These are phyloP conservation scores for Purshia tridentata DNA, from an alignment of 306 rosid species.

Conservation along the genomic window DNA sequence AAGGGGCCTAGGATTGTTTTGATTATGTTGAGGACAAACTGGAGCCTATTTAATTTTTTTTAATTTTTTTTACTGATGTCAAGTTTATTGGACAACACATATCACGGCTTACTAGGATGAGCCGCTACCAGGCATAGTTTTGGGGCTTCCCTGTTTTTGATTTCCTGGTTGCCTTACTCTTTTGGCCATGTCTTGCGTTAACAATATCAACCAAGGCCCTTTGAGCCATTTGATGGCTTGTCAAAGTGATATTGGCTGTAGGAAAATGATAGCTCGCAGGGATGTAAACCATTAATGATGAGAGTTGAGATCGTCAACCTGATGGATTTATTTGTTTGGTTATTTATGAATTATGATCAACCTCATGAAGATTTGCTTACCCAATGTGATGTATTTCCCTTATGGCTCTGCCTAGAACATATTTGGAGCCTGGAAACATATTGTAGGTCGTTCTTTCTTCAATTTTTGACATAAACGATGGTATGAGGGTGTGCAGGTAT, in stretches of 20 bases:
- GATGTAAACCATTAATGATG: background rate
- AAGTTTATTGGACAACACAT: background rate
- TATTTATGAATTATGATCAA: background rate
- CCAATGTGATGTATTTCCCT: background rate
- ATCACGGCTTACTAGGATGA: background rate
- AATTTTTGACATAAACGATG: too few relatives aligned
- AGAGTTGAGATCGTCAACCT: background rate
- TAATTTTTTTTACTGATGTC: background rate
- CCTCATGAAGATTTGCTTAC: background rate
- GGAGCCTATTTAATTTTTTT: background rate
- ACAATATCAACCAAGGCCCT: background rate
- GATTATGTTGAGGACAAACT: background rate
- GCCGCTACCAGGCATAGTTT: constrained; percentile 1
- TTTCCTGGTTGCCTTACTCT: background rate
- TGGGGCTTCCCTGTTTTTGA: background rate
- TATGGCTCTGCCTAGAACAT: background rate
- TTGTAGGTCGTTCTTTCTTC: too few relatives aligned
- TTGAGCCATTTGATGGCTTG: background rate
- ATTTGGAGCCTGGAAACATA: background rate
- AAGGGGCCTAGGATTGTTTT: background rate
- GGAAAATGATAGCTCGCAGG: background rate
- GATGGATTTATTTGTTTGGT: background rate
- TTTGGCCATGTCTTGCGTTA: background rate
- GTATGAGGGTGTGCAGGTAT: too few relatives aligned
- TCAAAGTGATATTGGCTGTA: background rate